phyloP scores from a whole-genome alignment of 805 yeast genomes.

The Kuraishia hungarica region DNA sequence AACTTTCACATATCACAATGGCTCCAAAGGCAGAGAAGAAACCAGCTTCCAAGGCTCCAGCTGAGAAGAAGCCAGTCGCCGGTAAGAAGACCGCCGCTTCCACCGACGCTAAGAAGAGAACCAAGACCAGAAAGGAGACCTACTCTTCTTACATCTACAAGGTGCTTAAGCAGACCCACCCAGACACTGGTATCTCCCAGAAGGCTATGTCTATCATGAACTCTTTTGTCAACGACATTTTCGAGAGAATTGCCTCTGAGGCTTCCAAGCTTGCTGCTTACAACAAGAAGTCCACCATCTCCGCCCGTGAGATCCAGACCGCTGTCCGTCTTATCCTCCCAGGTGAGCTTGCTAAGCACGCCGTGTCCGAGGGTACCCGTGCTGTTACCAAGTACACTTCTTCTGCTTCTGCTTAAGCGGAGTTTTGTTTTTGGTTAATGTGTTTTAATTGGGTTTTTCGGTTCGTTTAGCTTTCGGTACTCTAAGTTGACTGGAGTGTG shows the following conservation, averaged over 20 bases:
- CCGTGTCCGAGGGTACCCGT: constrained; percentile 97
- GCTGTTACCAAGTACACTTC: constrained; percentile 96
- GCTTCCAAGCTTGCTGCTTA: constrained; percentile 91
- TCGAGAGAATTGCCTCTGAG: constrained; percentile 88
- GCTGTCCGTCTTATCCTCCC: constrained; percentile 97
- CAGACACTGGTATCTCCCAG: constrained; percentile 93
- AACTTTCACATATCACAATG: constrained; percentile 22
- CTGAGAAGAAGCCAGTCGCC: constrained; percentile 75
- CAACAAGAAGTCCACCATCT: constrained; percentile 88
- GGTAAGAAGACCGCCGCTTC: constrained; percentile 73
- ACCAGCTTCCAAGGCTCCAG: constrained; percentile 84
- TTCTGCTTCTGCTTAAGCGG: constrained; percentile 29
- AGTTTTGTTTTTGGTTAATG: background rate
- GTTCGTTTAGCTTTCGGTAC: background rate
- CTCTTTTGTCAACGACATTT: constrained; percentile 88
- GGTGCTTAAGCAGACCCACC: constrained; percentile 91
- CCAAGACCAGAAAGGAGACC: constrained; percentile 87
- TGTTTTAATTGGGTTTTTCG: background rate
- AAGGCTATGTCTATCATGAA: constrained; percentile 92
- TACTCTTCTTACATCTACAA: constrained; percentile 91
- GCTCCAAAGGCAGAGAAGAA: constrained; percentile 43
- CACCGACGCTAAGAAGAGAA: constrained; percentile 69
- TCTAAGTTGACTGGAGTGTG: constrained; percentile 1
- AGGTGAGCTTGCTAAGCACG: constrained; percentile 98
- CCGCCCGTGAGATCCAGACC: constrained; percentile 97